These are phyloP conservation scores for Cyclotella kingstonii DNA, from an alignment of 108 stramenopile genomes.

Conservation along the genomic window DNA sequence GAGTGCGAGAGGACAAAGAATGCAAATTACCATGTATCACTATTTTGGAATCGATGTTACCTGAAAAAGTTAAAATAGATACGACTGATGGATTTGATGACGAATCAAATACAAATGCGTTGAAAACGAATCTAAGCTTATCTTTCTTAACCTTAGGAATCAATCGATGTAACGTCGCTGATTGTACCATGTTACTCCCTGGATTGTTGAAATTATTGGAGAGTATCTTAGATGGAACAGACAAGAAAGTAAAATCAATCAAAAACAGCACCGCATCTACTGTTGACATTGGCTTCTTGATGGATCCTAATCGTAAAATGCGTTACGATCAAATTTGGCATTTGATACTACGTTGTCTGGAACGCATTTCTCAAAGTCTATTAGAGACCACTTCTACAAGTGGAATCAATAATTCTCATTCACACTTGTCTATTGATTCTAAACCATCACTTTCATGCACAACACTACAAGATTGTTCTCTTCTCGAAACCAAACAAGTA, in stretches of 20 bases:
- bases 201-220: conserved; percentile 53
- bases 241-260: neutral
- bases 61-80: too few species aligned
- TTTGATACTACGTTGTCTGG: conserved; percentile 62
- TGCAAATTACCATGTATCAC: conserved; percentile 56
- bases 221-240: conserved; percentile 1
- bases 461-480: neutral
- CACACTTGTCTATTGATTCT: conserved; percentile 5
- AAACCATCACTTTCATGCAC: neutral
- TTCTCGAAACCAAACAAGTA: conserved; percentile 6
- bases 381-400: conserved; percentile 21
- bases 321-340: conserved; percentile 68
- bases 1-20: conserved; percentile 55
- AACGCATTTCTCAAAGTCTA: conserved; percentile 29
- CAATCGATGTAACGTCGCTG: conserved; percentile 45
- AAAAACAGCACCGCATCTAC: neutral
- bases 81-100: neutral
- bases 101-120: conserved; percentile 47
- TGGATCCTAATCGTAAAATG: conserved; percentile 34
- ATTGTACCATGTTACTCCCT: conserved; percentile 45
- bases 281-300: conserved; percentile 8
- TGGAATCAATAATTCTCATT: conserved; percentile 1
- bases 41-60: conserved; percentile 52
- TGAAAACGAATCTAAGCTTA: conserved; percentile 71
- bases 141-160: conserved; percentile 73